A percentile compares a stretch with the other conserved stretches of the same genome.
phyloP scores from a whole-genome alignment of 768 basidiomycete species.

The Xerocomellus dryophilus region DNA sequence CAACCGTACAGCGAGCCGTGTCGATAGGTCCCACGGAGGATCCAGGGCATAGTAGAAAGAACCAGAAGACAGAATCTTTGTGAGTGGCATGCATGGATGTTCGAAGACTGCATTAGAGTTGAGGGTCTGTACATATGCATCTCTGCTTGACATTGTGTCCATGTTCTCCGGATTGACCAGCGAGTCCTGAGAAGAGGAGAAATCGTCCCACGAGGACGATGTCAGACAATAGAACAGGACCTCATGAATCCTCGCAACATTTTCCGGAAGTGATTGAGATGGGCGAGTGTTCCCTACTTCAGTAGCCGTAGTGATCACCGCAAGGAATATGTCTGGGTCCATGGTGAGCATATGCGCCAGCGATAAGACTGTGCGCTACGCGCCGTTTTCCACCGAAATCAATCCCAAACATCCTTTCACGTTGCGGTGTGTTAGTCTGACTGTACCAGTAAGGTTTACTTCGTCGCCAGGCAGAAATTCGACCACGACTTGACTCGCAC shows the following conservation, averaged over 20 bases:
- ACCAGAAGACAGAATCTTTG: constrained; percentile 87
- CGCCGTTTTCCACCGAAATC: constrained; percentile 69
- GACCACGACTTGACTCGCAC: constrained; percentile 68
- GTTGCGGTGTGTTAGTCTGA: constrained; percentile 65
- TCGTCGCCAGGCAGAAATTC: constrained; percentile 78
- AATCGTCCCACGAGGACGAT: constrained; percentile 81
- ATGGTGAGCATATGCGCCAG: constrained; percentile 5
- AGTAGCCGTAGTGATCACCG: constrained; percentile 71
- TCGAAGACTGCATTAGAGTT: constrained; percentile 59
- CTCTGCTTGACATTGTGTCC: constrained; percentile 44
- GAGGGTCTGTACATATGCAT: constrained; percentile 43
- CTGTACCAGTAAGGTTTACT: constrained; percentile 61
- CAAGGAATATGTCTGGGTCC: constrained; percentile 75
- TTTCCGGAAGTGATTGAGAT: constrained; percentile 54
- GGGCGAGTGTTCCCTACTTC: constrained; percentile 72
- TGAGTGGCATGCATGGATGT: constrained; percentile 87
- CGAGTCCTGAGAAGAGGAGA: constrained; percentile 50
- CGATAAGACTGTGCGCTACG: constrained; percentile 19
- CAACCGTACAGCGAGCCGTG: constrained; percentile 70
- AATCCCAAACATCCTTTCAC: constrained; percentile 85
- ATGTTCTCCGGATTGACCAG: constrained; percentile 53
- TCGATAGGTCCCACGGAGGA: constrained; percentile 86
- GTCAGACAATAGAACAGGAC: constrained; percentile 88
- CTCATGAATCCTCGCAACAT: constrained; percentile 80
- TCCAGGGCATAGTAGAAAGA: constrained; percentile 90